Conservation (phyloP, 2,329 filamentous ascomycete species). For the Apiospora phragmitis region DNA sequence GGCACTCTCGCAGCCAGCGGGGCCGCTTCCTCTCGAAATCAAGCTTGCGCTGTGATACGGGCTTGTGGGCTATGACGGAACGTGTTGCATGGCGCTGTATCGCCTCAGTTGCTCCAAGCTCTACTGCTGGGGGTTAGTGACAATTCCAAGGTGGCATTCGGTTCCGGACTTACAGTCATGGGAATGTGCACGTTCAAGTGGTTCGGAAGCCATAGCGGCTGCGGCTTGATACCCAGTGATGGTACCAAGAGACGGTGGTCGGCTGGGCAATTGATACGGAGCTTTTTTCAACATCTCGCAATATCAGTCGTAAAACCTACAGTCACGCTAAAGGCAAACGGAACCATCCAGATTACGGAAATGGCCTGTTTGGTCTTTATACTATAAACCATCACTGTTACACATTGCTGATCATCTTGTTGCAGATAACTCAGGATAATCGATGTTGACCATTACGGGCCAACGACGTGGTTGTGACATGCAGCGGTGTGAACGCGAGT, state of each 20-base stretch:
- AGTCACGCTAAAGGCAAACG: background rate
- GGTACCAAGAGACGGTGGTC: background rate
- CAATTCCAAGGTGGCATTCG: constrained; percentile 29
- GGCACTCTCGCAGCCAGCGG: background rate
- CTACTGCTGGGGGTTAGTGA: background rate
- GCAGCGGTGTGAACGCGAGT: background rate
- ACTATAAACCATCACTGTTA: background rate
- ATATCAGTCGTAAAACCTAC: background rate
- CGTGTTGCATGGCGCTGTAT: background rate
- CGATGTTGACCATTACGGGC: background rate
- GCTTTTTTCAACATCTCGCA: background rate
- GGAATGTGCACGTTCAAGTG: background rate
- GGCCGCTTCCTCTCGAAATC: background rate
- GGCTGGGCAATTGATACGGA: background rate
- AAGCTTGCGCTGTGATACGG: background rate
- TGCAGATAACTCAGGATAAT: background rate
- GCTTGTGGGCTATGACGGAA: background rate
- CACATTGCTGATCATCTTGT: background rate
- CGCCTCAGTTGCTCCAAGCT: background rate
- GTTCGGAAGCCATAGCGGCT: background rate
- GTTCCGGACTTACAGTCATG: background rate
- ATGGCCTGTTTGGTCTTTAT: background rate
- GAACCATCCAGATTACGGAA: background rate
- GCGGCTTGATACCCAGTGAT: background rate
- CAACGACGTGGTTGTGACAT: background rate